Conservation (phyloP, 345 rosid genomes). For the Acer saccharum region DNA sequence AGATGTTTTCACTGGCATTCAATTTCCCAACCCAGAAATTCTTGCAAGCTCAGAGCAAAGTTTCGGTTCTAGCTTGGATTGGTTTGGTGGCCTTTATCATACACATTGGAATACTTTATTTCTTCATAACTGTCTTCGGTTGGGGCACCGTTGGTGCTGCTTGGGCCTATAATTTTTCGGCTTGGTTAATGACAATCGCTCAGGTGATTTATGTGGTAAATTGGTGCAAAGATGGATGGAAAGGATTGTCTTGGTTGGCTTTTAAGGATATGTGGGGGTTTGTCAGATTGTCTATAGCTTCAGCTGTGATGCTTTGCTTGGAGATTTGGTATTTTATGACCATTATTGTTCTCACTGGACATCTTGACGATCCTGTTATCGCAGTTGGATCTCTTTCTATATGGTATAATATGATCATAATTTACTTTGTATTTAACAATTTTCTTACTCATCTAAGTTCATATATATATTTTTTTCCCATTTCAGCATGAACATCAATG, state of each 20-base stretch:
- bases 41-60: slow-evolving; percentile 89
- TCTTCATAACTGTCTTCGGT: slow-evolving; percentile 60
- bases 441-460: background rate
- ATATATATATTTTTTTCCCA: background rate
- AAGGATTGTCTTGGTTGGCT: slow-evolving; percentile 83
- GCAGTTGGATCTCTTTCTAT: slow-evolving; percentile 95
- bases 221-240: slow-evolving; percentile 93
- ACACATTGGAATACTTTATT: slow-evolving; percentile 51
- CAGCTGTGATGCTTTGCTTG: slow-evolving; percentile 96
- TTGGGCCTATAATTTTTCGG: slow-evolving; percentile 66
- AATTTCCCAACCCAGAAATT: slow-evolving; percentile 90
- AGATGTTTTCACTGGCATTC: slow-evolving; percentile 82
- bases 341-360: slow-evolving; percentile 92
- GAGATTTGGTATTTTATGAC: slow-evolving; percentile 99
- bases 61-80: slow-evolving; percentile 75
- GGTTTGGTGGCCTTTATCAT: slow-evolving; percentile 59
- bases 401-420: slow-evolving; percentile 43
- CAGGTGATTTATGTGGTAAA: slow-evolving; percentile 79
- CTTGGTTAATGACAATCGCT: slow-evolving; percentile 68
- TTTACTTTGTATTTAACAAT: background rate
- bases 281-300: slow-evolving; percentile 74
- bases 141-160: slow-evolving; percentile 92
- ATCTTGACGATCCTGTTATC: slow-evolving; percentile 78
- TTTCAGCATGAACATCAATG: slow-evolving; percentile 93
- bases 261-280: slow-evolving; percentile 83